phyloP scores from a whole-genome alignment of 1,284 basidiomycete genomes.

The Ceratobasidium sp. region DNA sequence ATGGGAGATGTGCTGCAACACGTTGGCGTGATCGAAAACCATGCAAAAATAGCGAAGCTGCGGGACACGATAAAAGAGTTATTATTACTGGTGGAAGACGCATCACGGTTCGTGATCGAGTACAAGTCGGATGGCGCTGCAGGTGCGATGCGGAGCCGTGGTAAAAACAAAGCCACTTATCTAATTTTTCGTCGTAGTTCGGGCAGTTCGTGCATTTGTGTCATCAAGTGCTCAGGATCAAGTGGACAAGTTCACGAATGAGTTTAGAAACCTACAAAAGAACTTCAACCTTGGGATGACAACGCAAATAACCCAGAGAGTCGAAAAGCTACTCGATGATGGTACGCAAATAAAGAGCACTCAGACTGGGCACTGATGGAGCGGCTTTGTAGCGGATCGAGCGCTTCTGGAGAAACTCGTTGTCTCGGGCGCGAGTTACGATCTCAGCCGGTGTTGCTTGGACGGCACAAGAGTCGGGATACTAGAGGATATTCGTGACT shows the following conservation, averaged over 20 bases:
- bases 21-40: background rate
- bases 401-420: background rate
- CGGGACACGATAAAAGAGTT: background rate
- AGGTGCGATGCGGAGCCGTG: background rate
- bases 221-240: conserved; percentile 13
- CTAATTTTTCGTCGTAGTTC: background rate
- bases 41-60: conserved; percentile 3
- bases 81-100: conserved; percentile 16
- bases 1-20: conserved; percentile 2
- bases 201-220: conserved; percentile 1
- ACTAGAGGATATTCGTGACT: background rate
- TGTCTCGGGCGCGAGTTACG: background rate
- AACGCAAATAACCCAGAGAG: conserved; percentile 4
- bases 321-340: background rate
- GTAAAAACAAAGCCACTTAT: background rate
- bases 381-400: conserved; percentile 9
- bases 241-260: background rate
- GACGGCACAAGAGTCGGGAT: conserved; percentile 7
- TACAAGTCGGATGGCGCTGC: conserved; percentile 21
- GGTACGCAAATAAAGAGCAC: background rate
- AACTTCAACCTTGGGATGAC: conserved; percentile 5
- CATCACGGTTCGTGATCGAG: conserved; percentile 13
- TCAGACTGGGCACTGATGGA: background rate
- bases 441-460: conserved; percentile 1
- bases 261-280: background rate